Conservation (phyloP, 371 early-diverging fungal species). For the Funneliformis caledonium region DNA sequence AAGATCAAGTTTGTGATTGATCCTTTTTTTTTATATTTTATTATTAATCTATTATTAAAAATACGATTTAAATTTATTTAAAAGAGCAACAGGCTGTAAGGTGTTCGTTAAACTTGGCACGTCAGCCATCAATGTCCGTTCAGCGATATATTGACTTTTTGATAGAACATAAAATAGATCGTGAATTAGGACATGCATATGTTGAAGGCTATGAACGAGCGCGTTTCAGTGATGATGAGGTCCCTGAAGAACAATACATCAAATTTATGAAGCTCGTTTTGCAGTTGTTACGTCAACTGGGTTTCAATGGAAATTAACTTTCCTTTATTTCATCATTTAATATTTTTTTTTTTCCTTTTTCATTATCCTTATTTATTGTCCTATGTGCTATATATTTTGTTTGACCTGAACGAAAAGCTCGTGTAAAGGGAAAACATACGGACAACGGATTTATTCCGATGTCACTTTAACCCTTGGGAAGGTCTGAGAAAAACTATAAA, state of each 20-base stretch:
- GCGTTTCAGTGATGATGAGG: constrained; percentile 37
- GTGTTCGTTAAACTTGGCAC: neutral
- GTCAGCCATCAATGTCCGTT: constrained; percentile 30
- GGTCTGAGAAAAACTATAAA: constrained; percentile 40
- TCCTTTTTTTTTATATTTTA: neutral
- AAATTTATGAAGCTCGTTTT: constrained; percentile 34
- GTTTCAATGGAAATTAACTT: neutral
- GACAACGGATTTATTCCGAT: neutral
- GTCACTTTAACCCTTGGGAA: constrained; percentile 29
- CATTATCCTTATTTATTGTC: neutral
- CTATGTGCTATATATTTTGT: neutral
- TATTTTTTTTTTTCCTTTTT: neutral
- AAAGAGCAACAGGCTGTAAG: constrained; percentile 29
- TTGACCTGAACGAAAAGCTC: constrained; percentile 40
- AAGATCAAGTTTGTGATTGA: neutral
- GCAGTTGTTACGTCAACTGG: neutral
- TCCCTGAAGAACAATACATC: constrained; percentile 25
- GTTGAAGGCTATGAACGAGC: constrained; percentile 38
- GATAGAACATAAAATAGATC: constrained; percentile 28
- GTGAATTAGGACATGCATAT: constrained; percentile 27
- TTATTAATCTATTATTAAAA: neutral
- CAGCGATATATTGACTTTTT: constrained; percentile 35
- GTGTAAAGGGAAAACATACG: constrained; percentile 41
- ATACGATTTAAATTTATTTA: neutral
- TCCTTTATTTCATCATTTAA: neutral